Percentiles rank a stretch among this genome's conserved stretches.
Evolutionary conservation across 2,329 filamentous ascomycete species (phyloP).

Genomic region (Diaporthe eres): DNA sequence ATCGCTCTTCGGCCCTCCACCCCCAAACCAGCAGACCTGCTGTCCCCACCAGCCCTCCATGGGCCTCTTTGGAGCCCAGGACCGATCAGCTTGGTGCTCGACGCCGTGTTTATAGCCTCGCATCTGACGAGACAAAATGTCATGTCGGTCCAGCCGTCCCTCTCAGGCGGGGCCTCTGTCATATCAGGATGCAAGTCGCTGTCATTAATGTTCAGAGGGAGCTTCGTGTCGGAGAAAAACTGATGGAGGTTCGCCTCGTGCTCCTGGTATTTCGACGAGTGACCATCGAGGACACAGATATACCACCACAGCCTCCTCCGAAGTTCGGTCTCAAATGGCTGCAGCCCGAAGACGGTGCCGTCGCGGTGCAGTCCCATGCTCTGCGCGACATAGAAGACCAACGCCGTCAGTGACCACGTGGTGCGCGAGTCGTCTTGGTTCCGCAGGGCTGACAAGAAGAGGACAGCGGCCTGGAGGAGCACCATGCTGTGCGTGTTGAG

Average conservation of each 20-base stretch:
- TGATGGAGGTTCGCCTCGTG: slow-evolving; percentile 58
- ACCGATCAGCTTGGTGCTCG: slow-evolving; percentile 20
- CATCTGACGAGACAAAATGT: slow-evolving; percentile 55
- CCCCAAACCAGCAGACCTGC: background rate
- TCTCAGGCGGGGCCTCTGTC: slow-evolving; percentile 58
- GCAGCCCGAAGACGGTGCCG: slow-evolving; percentile 59
- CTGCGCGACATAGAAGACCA: slow-evolving; percentile 66
- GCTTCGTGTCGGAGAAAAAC: slow-evolving; percentile 60
- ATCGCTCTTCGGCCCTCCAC: slow-evolving; percentile 11
- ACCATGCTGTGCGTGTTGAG: slow-evolving; percentile 68
- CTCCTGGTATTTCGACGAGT: slow-evolving; percentile 67
- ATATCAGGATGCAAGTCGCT: slow-evolving; percentile 60
- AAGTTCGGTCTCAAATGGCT: slow-evolving; percentile 71
- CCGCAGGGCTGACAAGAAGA: slow-evolving; percentile 65
- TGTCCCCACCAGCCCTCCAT: background rate
- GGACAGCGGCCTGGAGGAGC: slow-evolving; percentile 69
- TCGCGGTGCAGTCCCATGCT: slow-evolving; percentile 66
- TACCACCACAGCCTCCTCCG: slow-evolving; percentile 72
- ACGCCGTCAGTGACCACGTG: slow-evolving; percentile 72
- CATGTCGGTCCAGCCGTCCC: slow-evolving; percentile 66
- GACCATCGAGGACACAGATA: slow-evolving; percentile 67
- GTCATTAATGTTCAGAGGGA: slow-evolving; percentile 68
- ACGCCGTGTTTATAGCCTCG: slow-evolving; percentile 49
- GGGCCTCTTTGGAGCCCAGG: slow-evolving; percentile 5
- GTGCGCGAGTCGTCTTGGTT: slow-evolving; percentile 61